phyloP scores from a whole-genome alignment of 2,329 filamentous ascomycete species.

The Ceratocystis papillata region DNA sequence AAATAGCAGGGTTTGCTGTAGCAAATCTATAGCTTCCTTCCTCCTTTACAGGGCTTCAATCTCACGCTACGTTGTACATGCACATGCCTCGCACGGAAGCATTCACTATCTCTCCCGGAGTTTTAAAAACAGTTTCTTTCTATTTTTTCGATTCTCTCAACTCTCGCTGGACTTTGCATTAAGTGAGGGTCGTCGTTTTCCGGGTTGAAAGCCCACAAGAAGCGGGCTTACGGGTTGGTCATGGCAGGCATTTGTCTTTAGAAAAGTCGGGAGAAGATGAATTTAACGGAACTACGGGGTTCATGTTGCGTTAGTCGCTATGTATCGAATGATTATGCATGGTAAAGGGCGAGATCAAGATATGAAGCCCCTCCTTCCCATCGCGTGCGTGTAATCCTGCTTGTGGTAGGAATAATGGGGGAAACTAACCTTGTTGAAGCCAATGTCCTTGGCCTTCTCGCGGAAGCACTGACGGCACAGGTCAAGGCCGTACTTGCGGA shows the following conservation, averaged over 20 bases:
- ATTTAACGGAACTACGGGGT: conserved; percentile 24
- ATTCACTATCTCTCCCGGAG: neutral
- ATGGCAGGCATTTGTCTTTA: conserved; percentile 24
- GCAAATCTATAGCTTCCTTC: too few species aligned
- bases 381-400: neutral
- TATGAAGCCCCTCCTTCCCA: neutral
- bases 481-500: conserved; percentile 99
- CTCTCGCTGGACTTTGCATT: conserved; percentile 23
- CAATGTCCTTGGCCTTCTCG: conserved; percentile 62
- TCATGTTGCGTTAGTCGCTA: conserved; percentile 15
- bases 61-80: neutral
- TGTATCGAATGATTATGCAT: neutral
- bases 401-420: neutral
- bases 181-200: conserved; percentile 23
- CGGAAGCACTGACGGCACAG: conserved; percentile 72
- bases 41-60: too few species aligned
- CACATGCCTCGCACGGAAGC: neutral
- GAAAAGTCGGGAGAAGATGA: conserved; percentile 24
- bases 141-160: conserved; percentile 24
- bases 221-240: conserved; percentile 19
- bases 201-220: conserved; percentile 5
- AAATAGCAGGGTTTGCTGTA: too few species aligned
- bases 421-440: conserved; percentile 55
- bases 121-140: conserved; percentile 25
- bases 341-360: neutral